Base-by-base conservation (phyloP, 1,139 yeast genomes). In the Candida sp. region DNA sequence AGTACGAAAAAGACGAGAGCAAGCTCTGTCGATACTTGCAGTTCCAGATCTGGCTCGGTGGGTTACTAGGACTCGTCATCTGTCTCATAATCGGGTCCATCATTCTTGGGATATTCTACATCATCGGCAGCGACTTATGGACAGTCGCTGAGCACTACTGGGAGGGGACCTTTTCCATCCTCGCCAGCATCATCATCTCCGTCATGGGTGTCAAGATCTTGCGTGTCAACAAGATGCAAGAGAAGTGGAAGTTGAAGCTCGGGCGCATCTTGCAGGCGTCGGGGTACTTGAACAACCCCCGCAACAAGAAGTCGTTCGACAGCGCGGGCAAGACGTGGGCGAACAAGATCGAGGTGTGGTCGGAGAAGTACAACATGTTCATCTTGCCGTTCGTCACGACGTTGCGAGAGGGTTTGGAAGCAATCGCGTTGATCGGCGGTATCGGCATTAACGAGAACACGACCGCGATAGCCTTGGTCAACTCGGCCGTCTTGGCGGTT, bases 191-290 rank as follows among this genome's bases (percentile, higher is more conserved):
- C 7, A 86, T 92, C 73, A 92, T 92, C 64, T 87, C 97, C 4
- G 73, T 88, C 48, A 91, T 92, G 97, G 98, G 98, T 44, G 72
- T 91, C 46, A 91, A 96, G 9, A 82, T 92, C 77, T 77, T 92
- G 58, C 77, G 97, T 59, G 83, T 92, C 65, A 91, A 90, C 70
- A 86, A 88, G 64, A 77, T 77, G 82, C 76, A 77, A 60, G 70
- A 75, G 40, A 77, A 77, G 61, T 77, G 82, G 82, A 74, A 79
- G 78, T 69, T 75, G 50, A 77, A 77, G 57, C 65, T 75, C 57
- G 80, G 81, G 2, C 17, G 17, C 17, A 17, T 17, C 17, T 17
- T 17, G 17, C 17, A 17, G 17, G 17, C 17, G 2, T 17, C 17
- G 2, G 17, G 17, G 17, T 17, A 17, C 17, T 17, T 17, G 17